phyloP scores from a whole-genome alignment of 345 rosid genomes.

The Trapa incisa region DNA sequence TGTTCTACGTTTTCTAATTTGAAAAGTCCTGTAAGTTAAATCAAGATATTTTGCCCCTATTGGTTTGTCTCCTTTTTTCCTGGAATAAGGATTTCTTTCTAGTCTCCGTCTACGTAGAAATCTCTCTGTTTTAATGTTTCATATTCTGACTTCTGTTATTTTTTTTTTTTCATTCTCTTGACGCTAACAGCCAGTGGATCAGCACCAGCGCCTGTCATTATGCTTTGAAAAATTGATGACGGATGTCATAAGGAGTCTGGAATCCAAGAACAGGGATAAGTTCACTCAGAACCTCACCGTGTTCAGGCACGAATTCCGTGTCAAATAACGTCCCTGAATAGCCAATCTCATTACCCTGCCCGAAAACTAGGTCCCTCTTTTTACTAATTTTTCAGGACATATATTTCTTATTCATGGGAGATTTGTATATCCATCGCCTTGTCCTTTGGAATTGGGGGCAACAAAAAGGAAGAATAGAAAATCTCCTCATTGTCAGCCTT shows the following conservation, averaged over 20 bases:
- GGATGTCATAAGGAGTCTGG: conserved; percentile 73
- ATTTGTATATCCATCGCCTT: background rate
- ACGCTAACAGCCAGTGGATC: conserved; percentile 74
- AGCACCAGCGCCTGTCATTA: conserved; percentile 62
- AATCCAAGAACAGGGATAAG: conserved; percentile 91
- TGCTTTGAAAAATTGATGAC: conserved; percentile 92
- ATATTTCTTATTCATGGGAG: background rate
- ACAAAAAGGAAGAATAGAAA: background rate
- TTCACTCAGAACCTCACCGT: conserved; percentile 84
- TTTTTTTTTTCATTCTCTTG: background rate
- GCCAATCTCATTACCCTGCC: background rate
- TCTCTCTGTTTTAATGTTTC: background rate
- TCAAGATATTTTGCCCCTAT: background rate
- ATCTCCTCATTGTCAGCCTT: background rate
- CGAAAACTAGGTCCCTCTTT: background rate
- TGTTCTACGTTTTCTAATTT: background rate
- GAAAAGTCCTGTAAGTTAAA: background rate
- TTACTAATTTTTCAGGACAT: background rate
- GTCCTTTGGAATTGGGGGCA: background rate
- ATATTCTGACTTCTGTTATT: background rate
- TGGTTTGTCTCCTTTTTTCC: background rate
- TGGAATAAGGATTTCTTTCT: background rate
- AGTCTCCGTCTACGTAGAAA: background rate
- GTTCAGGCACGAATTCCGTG: conserved; percentile 86
- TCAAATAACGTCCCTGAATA: conserved; percentile 30